phyloP scores from a whole-genome alignment of 257 asterid species.

The Cordia subcordata region DNA sequence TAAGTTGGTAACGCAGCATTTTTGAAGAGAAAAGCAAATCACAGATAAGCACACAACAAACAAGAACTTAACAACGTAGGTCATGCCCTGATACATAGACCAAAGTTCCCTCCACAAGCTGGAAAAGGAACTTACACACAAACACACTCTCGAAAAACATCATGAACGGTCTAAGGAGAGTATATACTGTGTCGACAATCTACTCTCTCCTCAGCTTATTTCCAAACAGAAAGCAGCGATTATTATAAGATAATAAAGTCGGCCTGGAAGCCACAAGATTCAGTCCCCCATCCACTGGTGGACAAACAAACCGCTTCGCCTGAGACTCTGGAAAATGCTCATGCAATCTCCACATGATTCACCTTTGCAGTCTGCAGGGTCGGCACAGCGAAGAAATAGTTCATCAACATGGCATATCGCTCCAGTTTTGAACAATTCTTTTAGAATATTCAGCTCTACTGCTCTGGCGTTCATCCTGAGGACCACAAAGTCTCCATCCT shows the following conservation, averaged over 20 bases:
- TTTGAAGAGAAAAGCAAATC: too few relatives aligned
- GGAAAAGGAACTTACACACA: too few relatives aligned
- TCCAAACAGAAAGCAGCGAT: not conserved
- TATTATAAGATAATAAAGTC: not conserved
- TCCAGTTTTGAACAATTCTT: conserved; percentile 56
- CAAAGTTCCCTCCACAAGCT: too few relatives aligned
- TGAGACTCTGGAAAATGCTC: conserved; percentile 43
- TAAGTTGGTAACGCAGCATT: too few relatives aligned
- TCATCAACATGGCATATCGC: conserved; percentile 36
- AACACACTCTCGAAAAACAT: too few relatives aligned
- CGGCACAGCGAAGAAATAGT: conserved; percentile 61
- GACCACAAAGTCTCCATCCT: conserved; percentile 64
- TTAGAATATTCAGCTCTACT: conserved; percentile 54
- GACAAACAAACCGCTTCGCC: conserved; percentile 70
- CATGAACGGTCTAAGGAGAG: not conserved
- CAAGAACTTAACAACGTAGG: too few relatives aligned
- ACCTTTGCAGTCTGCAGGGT: conserved; percentile 25
- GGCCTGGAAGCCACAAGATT: conserved; percentile 11
- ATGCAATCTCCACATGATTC: conserved; percentile 39
- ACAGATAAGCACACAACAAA: too few relatives aligned
- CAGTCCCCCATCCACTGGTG: conserved; percentile 65
- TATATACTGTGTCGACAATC: conserved; percentile 13
- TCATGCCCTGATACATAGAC: too few relatives aligned
- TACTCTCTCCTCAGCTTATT: conserved; percentile 29
- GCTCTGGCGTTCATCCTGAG: conserved; percentile 58